phyloP scores from a whole-genome alignment of 441 rosid genomes.

The Manihot esculenta region DNA sequence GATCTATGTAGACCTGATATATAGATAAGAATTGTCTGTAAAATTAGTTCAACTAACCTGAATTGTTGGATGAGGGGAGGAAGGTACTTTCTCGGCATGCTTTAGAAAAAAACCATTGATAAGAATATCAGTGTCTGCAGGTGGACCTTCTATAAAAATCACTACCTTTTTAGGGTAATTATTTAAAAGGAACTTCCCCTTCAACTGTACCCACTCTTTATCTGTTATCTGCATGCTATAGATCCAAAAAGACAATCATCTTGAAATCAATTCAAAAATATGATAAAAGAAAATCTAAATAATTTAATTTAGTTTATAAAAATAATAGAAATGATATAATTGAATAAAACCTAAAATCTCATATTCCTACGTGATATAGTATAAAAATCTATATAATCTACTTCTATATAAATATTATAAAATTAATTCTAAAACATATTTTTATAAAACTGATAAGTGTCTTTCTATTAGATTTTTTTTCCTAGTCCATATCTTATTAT shows the following conservation, averaged over 20 bases:
- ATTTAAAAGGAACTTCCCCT: constrained; percentile 72
- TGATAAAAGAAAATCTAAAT: not conserved
- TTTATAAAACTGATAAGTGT: too few species aligned
- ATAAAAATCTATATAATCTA: constrained; percentile 1
- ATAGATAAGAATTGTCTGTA: constrained; percentile 10
- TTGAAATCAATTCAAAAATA: constrained; percentile 5
- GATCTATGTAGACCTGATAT: not conserved
- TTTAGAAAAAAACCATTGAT: constrained; percentile 51
- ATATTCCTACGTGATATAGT: too few species aligned
- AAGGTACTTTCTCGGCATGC: constrained; percentile 60
- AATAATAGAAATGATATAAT: not conserved
- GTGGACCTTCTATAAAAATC: constrained; percentile 78
- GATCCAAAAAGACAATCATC: not conserved
- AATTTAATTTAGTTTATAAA: not conserved
- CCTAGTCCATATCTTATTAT: too few species aligned
- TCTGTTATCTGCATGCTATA: constrained; percentile 67
- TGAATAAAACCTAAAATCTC: too few species aligned
- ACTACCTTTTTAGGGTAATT: constrained; percentile 57
- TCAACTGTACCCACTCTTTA: constrained; percentile 65
- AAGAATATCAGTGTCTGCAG: constrained; percentile 76
- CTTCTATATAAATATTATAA: too few species aligned
- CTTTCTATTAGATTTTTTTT: too few species aligned
- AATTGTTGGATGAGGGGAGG: constrained; percentile 53
- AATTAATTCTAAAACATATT: too few species aligned
- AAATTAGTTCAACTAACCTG: constrained; percentile 51